Evolutionary conservation across 768 basidiomycete species (phyloP).

Genomic region (Russula earlei): DNA sequence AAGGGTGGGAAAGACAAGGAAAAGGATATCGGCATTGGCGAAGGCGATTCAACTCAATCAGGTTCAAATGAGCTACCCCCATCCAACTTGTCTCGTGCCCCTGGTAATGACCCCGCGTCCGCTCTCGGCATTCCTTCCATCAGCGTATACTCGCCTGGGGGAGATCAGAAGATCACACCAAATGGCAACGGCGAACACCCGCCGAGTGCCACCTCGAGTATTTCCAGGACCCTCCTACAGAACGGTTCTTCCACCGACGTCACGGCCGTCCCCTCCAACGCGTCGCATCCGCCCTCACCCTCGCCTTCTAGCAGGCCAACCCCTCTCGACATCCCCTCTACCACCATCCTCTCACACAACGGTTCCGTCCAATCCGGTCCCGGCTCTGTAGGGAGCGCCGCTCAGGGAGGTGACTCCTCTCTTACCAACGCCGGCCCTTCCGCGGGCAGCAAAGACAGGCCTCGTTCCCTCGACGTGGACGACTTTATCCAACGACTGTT

Average conservation of each 20-base stretch:
- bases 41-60: slow-evolving; percentile 35
- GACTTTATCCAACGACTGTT: slow-evolving; percentile 96
- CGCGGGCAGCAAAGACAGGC: slow-evolving; percentile 43
- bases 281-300: slow-evolving; percentile 22
- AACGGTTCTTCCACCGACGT: slow-evolving; percentile 29
- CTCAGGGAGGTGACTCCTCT: slow-evolving; percentile 32
- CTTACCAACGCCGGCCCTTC: slow-evolving; percentile 25
- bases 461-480: slow-evolving; percentile 81
- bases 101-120: slow-evolving; percentile 28
- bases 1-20: slow-evolving; percentile 64
- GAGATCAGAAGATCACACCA: slow-evolving; percentile 26
- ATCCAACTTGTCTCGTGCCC: slow-evolving; percentile 36
- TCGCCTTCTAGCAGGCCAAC: slow-evolving; percentile 34
- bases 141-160: slow-evolving; percentile 29
- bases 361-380: slow-evolving; percentile 35
- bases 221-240: slow-evolving; percentile 14
- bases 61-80: slow-evolving; percentile 33
- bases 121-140: slow-evolving; percentile 31
- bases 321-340: slow-evolving; percentile 69
- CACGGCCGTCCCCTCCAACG: slow-evolving; percentile 28
- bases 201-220: slow-evolving; percentile 23
- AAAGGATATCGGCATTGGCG: slow-evolving; percentile 34
- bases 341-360: slow-evolving; percentile 72
- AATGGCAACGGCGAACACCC: slow-evolving; percentile 35
- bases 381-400: too few relatives aligned